Evolutionary conservation across 2,329 filamentous ascomycete genomes (phyloP), one percentile per base, ranked within the genome.

Genomic region (Ophiostoma himal-ulmi): DNA sequence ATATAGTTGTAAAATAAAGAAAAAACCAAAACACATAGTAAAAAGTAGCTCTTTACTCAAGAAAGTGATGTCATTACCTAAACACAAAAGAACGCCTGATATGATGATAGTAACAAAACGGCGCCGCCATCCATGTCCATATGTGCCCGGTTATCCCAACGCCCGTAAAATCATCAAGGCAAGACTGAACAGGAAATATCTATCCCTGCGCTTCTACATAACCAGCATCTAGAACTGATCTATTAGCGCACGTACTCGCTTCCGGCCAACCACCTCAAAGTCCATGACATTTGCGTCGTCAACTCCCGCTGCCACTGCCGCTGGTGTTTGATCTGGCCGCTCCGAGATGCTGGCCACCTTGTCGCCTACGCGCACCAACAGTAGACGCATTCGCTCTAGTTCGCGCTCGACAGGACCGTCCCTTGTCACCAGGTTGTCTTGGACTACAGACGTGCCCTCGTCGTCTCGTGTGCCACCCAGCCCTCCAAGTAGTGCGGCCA

Each of bases 391-490:
- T 73, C 84, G 85, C 77, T 88, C 85, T 70, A 93, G 80, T 78
- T 92, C 90, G 69, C 81, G 81, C 76, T 89, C 89, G 11, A 93
- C 78, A 67, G 88, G 84, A 1, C 88, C 87, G 76, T 89, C 85
- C 41, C 85, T 84, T 68, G 87, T 89, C 1, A 90, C 83, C 3
- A 93, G 78, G 76, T 91, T 92, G 71, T 86, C 84, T 77, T 93
- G 90, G 7, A 90, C 52, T 5, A n/a, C 70, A 4, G 62, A 10
- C 69, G 73, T 20, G 69, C 72, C n/a, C 73, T 77, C 62, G 71
- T 71, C 34, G 75, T 73, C 52, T 13, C 62, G 48, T 7, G 41
- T 54, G 1, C 22, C 37, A 0, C 70, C 68, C 65, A 89, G 83
- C 0, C 86, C 85, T 26, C 80, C 80, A 1, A 90, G 77, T 2